Conservation (phyloP, 306 rosid species). For the Cercis canadensis region DNA sequence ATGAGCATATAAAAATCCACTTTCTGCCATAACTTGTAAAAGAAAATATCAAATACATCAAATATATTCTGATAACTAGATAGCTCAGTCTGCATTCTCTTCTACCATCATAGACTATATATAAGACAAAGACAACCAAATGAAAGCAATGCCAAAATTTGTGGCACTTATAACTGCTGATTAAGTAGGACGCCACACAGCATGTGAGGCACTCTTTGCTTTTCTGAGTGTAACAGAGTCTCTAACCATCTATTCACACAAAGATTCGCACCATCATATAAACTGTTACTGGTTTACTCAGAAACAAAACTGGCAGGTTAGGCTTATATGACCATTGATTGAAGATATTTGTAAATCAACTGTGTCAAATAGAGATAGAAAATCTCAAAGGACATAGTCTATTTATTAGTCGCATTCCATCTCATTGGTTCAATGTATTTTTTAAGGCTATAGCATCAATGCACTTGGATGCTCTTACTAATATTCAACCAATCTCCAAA, state of each 20-base stretch:
- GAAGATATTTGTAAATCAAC: conserved; percentile 16
- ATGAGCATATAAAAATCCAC: conserved; percentile 6
- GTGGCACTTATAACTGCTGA: conserved; percentile 3
- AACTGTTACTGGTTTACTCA: conserved; percentile 1
- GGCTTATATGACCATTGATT: conserved; percentile 2
- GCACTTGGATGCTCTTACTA: conserved; percentile 7
- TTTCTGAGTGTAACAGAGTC: not conserved
- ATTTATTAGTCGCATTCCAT: conserved; percentile 1
- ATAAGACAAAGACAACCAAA: conserved; percentile 7
- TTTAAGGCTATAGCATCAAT: conserved; percentile 1
- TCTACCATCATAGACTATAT: conserved; percentile 12
- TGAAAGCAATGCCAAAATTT: conserved; percentile 18
- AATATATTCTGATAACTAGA: conserved; percentile 8
- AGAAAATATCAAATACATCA: conserved; percentile 14
- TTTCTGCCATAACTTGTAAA: conserved; percentile 24
- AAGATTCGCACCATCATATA: not conserved
- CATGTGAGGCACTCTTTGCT: not conserved
- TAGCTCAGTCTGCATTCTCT: conserved; percentile 9
- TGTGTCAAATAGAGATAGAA: conserved; percentile 15
- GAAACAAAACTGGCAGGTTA: not conserved
- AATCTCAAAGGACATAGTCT: conserved; percentile 6
- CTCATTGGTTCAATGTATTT: not conserved
- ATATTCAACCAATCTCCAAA: conserved; percentile 3
- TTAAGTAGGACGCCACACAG: conserved; percentile 2
- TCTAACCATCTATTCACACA: not conserved